phyloP scores from a whole-genome alignment of 306 rosid genomes.

The Cyclanthera cordifolia region DNA sequence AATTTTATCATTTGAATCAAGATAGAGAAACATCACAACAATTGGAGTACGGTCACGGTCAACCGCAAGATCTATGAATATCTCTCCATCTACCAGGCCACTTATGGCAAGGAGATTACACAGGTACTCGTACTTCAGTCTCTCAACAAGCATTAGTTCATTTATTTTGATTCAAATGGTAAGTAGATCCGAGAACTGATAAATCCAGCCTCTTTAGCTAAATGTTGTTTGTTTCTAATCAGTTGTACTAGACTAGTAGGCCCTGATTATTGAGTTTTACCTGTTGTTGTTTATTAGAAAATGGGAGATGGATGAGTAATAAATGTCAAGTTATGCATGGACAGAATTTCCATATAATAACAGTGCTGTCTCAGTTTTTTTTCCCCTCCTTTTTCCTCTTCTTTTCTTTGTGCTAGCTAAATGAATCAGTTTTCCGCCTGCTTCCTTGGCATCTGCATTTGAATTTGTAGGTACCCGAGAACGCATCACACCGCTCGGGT shows the following conservation, averaged over 20 bases:
- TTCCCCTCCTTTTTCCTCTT: background rate
- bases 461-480: background rate
- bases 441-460: too few relatives aligned
- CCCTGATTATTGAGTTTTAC: conserved; percentile 60
- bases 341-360: conserved; percentile 24
- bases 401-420: conserved; percentile 25
- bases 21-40: background rate
- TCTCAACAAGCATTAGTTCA: conserved; percentile 26
- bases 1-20: conserved; percentile 4
- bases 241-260: conserved; percentile 42
- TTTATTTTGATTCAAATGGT: conserved; percentile 46
- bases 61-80: conserved; percentile 3
- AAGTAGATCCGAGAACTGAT: conserved; percentile 47
- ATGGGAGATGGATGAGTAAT: conserved; percentile 71
- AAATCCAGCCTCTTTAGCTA: conserved; percentile 25
- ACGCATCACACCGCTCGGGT: background rate
- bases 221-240: conserved; percentile 26
- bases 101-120: conserved; percentile 29
- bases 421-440: conserved; percentile 33
- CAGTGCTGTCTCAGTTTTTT: conserved; percentile 19
- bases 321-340: conserved; percentile 57
- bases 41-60: background rate
- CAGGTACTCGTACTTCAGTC: conserved; percentile 17
- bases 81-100: conserved; percentile 14
- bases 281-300: conserved; percentile 48